A percentile compares a stretch with the other conserved stretches of the same genome.
phyloP scores from a whole-genome alignment of 495 filamentous ascomycete species.

The Penicillium macrosclerotiorum region DNA sequence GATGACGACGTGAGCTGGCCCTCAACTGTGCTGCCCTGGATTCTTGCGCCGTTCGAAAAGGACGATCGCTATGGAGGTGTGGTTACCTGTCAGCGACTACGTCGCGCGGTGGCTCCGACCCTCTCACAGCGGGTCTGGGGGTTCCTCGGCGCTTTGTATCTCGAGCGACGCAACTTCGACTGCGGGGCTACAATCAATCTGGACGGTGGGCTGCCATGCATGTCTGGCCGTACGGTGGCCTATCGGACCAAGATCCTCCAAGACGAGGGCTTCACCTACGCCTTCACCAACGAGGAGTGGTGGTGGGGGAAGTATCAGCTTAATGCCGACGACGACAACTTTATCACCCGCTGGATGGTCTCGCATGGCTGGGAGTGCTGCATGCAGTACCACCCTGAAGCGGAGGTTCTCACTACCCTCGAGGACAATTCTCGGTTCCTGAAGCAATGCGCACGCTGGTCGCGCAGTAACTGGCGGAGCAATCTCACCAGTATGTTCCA shows the following conservation, averaged over 20 bases:
- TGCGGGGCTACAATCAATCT: constrained; percentile 82
- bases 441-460: constrained; percentile 78
- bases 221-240: constrained; percentile 82
- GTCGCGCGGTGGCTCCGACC: constrained; percentile 57
- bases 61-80: constrained; percentile 74
- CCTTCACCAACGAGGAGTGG: constrained; percentile 72
- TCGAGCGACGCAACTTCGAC: constrained; percentile 84
- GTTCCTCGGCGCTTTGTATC: constrained; percentile 78
- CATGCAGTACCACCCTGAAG: constrained; percentile 72
- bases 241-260: constrained; percentile 81
- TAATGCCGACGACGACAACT: constrained; percentile 84
- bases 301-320: constrained; percentile 64
- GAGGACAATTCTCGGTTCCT: constrained; percentile 73
- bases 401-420: constrained; percentile 72
- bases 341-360: constrained; percentile 77
- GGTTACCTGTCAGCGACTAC: constrained; percentile 77
- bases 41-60: constrained; percentile 77
- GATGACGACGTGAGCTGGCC: constrained; percentile 91
- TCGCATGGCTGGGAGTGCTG: constrained; percentile 72
- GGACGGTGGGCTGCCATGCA: constrained; percentile 82
- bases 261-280: constrained; percentile 67
- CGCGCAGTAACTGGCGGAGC: constrained; percentile 77
- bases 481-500: constrained; percentile 74
- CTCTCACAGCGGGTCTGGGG: constrained; percentile 62
- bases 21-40: constrained; percentile 70